phyloP scores from a whole-genome alignment of 2,329 filamentous ascomycete genomes.

The Cyanodermella asteris region DNA sequence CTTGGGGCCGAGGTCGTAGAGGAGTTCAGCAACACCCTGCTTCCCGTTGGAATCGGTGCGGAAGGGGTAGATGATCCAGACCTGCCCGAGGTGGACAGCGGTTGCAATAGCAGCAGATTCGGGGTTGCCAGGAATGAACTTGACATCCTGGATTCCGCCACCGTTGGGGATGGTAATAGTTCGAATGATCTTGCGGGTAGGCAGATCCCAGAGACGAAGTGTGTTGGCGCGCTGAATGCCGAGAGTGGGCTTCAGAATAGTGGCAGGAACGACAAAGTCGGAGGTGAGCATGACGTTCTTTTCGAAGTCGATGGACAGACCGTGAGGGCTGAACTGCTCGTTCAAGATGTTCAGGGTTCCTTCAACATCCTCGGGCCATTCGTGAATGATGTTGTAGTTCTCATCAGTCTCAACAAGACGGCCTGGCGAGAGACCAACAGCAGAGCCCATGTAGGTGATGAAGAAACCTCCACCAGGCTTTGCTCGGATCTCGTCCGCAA shows the following conservation, averaged over 20 bases:
- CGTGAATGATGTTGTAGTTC: slow-evolving; percentile 37
- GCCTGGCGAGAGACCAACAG: slow-evolving; percentile 34
- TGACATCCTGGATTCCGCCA: slow-evolving; percentile 40
- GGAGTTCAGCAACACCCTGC: slow-evolving; percentile 34
- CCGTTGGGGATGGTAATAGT: slow-evolving; percentile 39
- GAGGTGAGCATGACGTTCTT: slow-evolving; percentile 37
- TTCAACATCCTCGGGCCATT: slow-evolving; percentile 36
- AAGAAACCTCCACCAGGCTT: slow-evolving; percentile 42
- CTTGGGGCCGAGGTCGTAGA: slow-evolving; percentile 35
- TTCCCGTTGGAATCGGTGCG: slow-evolving; percentile 31
- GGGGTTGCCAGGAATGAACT: slow-evolving; percentile 39
- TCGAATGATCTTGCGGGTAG: slow-evolving; percentile 30
- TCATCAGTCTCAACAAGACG: slow-evolving; percentile 39
- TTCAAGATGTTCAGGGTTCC: slow-evolving; percentile 33
- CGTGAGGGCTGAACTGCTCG: slow-evolving; percentile 40
- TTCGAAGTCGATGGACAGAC: slow-evolving; percentile 34
- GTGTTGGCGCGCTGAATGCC: slow-evolving; percentile 34
- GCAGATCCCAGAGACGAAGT: slow-evolving; percentile 36
- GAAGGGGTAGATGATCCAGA: slow-evolving; percentile 45
- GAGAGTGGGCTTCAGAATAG: slow-evolving; percentile 35
- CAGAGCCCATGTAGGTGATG: slow-evolving; percentile 40
- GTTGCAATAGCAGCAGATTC: slow-evolving; percentile 38
- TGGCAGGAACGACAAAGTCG: slow-evolving; percentile 40
- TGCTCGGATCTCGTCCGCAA: slow-evolving; percentile 39
- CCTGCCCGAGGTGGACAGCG: slow-evolving; percentile 35